Evolutionary conservation across 2,329 filamentous ascomycete species (phyloP), one percentile per base, ranked within the genome.

Genomic region (Ascosphaera acerosa): DNA sequence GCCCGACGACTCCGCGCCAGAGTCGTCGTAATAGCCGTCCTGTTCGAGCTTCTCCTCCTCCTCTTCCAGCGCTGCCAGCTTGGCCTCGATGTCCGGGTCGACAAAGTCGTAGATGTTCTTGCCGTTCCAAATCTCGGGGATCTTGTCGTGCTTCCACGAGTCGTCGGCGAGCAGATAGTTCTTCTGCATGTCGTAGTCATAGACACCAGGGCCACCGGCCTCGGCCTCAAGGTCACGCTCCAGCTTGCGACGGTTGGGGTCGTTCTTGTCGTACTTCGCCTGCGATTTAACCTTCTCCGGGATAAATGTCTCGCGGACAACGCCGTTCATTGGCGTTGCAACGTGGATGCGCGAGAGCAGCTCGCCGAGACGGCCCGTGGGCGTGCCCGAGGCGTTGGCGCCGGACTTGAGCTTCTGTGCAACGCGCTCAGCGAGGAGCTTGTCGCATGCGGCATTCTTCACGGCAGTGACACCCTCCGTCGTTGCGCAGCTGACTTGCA

Each of bases 21-120:
- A 81, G 28, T 92, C 77, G 12, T 28, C 16, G 55, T 97, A 97
- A 62, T 76, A 91, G 36, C 87, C 87, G 40, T 91, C 78, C 5
- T 70, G 73, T 53, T 92, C 76, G 10, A 94, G 67, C 44, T 74
- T 74, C 57, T 91, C 84, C 52, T 97, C 87, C 49, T 97, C 89
- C 38, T 82, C 82, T 53, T 97, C 87, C 19, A 97, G 64, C 34
- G 80, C 80, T 32, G 74, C 72, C 31, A 97, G 66, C 60, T 91
- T 94, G 41, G 70, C 66, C 46, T 91, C 87, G 48, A 97, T 97
- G 34, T 97, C 89, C 1, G 84, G 82, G 46, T 94, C 87, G 46
- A 97, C 70, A 52, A 78, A 97, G 54, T 97, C 87, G 57, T 84
- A 87, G 35, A 97, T 77, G 52, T 97, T 97, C 64, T 84, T 82